These are phyloP conservation scores for Bolboschoenoplectus hybrid DNA, from an alignment of 202 grass and related monocot genomes.

Conservation along the genomic window DNA sequence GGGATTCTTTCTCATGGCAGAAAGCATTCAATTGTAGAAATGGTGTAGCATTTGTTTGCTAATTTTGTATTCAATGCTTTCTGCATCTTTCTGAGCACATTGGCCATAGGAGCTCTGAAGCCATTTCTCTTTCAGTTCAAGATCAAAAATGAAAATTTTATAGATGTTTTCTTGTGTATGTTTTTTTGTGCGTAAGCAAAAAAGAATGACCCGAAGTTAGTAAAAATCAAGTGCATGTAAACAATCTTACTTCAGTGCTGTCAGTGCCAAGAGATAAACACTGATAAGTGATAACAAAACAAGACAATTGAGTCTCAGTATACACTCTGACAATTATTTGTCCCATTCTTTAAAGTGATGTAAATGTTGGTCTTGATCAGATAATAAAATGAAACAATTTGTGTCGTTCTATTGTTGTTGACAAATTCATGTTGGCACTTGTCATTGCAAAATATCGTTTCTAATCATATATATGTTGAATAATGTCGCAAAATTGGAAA, in stretches of 20 bases:
- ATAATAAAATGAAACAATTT: neutral
- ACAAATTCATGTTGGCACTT: neutral
- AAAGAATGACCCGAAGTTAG: neutral
- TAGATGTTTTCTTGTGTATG: neutral
- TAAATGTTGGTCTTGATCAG: neutral
- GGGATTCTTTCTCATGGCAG: neutral
- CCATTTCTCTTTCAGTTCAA: neutral
- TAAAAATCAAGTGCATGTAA: neutral
- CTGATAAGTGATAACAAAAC: neutral
- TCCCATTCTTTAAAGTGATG: slow-evolving; percentile 21
- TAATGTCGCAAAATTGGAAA: too few relatives aligned
- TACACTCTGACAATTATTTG: neutral
- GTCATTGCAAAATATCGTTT: neutral
- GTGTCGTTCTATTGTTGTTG: neutral
- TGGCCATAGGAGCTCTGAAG: neutral
- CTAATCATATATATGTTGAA: neutral
- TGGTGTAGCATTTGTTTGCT: slow-evolving; percentile 20
- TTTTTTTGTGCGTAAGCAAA: neutral
- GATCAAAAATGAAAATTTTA: slow-evolving; percentile 18
- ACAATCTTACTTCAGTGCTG: neutral
- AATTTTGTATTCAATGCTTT: slow-evolving; percentile 32
- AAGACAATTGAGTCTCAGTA: slow-evolving; percentile 6
- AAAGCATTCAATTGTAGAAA: slow-evolving; percentile 30
- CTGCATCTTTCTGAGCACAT: slow-evolving; percentile 27
- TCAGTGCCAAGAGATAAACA: neutral